Evolutionary conservation across 306 rosid species (phyloP).

Genomic region (Acmispon strigosus): DNA sequence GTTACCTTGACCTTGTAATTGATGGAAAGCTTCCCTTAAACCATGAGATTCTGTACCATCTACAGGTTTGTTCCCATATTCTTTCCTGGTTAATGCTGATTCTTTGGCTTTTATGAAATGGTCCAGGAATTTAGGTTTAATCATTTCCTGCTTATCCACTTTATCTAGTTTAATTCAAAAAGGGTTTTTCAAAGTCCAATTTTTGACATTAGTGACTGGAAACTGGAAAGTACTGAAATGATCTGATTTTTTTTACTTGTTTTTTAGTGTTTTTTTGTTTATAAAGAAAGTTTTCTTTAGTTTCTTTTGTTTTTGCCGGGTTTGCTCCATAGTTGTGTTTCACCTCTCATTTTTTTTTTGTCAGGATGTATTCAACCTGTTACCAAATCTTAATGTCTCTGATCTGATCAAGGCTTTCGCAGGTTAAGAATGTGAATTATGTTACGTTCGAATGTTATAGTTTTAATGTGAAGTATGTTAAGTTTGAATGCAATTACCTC

Average conservation of each 20-base stretch:
- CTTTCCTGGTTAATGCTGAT: neutral
- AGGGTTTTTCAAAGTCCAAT: neutral
- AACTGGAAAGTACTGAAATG: neutral
- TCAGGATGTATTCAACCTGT: constrained; percentile 33
- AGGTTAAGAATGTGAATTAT: constrained; percentile 17
- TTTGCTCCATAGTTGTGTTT: neutral
- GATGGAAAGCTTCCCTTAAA: constrained; percentile 74
- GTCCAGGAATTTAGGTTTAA: neutral
- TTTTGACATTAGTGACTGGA: neutral
- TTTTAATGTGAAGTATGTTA: neutral
- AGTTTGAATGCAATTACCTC: neutral
- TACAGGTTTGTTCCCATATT: constrained; percentile 46
- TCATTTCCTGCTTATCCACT: neutral
- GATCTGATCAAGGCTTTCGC: constrained; percentile 35
- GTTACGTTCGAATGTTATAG: neutral
- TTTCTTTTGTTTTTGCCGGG: too few relatives aligned
- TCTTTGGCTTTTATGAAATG: neutral
- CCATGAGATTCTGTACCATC: constrained; percentile 86
- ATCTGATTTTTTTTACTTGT: neutral
- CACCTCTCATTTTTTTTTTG: constrained; percentile 1
- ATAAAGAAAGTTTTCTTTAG: neutral
- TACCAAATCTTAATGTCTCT: constrained; percentile 37
- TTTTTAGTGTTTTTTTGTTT: too few relatives aligned
- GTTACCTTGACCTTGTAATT: constrained; percentile 80
- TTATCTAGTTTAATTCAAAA: neutral